Evolutionary conservation across 2,329 filamentous ascomycete species (phyloP), one percentile per base, ranked within the genome.

Genomic region (Fusarium stilboides): DNA sequence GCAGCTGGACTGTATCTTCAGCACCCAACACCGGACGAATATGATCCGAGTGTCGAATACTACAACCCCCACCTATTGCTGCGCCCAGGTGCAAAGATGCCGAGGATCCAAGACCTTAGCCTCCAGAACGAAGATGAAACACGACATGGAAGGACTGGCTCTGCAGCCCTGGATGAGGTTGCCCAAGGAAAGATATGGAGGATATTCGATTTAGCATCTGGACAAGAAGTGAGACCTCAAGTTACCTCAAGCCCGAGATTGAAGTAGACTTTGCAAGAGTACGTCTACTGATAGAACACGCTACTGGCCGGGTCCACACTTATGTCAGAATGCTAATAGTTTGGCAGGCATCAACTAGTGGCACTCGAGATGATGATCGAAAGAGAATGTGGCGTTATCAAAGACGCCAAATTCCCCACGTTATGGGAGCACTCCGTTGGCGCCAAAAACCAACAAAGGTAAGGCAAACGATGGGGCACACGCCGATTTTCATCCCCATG

Each of bases 301-400:
- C 26, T 9, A 9, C 2, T 28, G 26, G 26, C 26, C 8, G 8
- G 26, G 3, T 9, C 26, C 26, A 19, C 37, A 24, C 5, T 49
- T 31, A 13, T 28, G 26, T 24, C 10, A 49, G 31, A 71, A 62
- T 61, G 22, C 10, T 5, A 28, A 28, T 28, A 28, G 3, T 12
- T 36, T 20, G 5, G 3, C 42, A 62, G 58, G 8, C 58, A 62
- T 31, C 52, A 62, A 36, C 22, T 46, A 12, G 44, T 45, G 19
- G 59, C 59, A 19, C 44, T 62, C 1, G 42, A 15, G 3, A 57
- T 50, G 45, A 62, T 62, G 52, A 28, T 45, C 20, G 58, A 62
- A 19, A 51, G 44, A 17, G 58, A 62, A 45, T 22, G 26, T 10
- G 52, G 45, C 13, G 3, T n/a, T 6, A 33, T 45, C 20, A n/a